Conservation (phyloP, 1,139 yeast genomes). For the Kurtzmaniella quercitrusa region DNA sequence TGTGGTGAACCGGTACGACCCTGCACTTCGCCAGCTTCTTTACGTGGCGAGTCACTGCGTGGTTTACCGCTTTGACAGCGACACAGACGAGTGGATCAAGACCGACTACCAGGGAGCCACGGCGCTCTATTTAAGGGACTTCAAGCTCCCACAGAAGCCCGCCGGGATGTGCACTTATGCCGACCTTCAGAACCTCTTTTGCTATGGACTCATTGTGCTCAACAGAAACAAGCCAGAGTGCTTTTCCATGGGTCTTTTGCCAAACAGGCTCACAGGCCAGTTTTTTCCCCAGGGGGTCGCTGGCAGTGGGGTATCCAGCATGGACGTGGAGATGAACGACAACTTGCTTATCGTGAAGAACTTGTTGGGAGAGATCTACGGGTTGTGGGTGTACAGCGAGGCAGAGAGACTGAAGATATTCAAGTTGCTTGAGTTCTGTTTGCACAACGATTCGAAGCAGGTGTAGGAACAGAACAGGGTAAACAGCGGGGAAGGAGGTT, state of each 20-base stretch:
- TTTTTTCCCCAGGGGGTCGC: slow-evolving; percentile 38
- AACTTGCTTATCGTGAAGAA: slow-evolving; percentile 77
- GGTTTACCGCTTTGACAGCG: slow-evolving; percentile 65
- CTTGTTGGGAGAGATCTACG: slow-evolving; percentile 73
- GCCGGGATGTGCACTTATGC: slow-evolving; percentile 21
- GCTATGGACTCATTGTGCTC: slow-evolving; percentile 74
- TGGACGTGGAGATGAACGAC: slow-evolving; percentile 77
- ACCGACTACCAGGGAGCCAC: slow-evolving; percentile 77
- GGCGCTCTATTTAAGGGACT: slow-evolving; percentile 69
- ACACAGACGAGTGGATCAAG: slow-evolving; percentile 73
- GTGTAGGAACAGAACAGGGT: too few relatives aligned
- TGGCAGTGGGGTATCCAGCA: slow-evolving; percentile 40
- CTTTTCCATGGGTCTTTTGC: slow-evolving; percentile 74
- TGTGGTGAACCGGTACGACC: slow-evolving; percentile 82
- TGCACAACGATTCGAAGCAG: slow-evolving; percentile 30
- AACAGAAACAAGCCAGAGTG: slow-evolving; percentile 75
- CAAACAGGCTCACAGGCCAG: slow-evolving; percentile 47
- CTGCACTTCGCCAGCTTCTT: slow-evolving; percentile 67
- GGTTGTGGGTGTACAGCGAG: slow-evolving; percentile 83
- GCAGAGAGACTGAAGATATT: slow-evolving; percentile 64
- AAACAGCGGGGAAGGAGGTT: too few relatives aligned
- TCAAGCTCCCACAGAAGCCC: slow-evolving; percentile 23
- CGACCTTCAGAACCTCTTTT: slow-evolving; percentile 50
- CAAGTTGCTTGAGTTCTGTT: slow-evolving; percentile 55
- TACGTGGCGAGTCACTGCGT: slow-evolving; percentile 79